Percentiles rank a stretch among this genome's conserved stretches.
These are phyloP conservation scores for Chalciporus piperatus DNA, from an alignment of 768 basidiomycete species.

Conservation along the genomic window DNA sequence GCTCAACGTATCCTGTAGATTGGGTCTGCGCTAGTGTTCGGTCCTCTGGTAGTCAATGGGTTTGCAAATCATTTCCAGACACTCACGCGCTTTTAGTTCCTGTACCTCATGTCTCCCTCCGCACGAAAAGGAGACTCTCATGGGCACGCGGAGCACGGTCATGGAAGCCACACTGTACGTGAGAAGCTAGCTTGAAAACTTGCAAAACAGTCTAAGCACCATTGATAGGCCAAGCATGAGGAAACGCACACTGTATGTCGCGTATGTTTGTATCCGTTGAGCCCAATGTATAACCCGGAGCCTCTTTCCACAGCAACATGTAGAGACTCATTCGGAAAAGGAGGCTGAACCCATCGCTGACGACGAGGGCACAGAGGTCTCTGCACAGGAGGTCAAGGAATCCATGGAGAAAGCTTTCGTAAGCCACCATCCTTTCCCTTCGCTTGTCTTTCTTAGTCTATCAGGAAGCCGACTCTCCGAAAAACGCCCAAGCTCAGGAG, in stretches of 20 bases:
- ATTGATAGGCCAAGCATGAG: slow-evolving; percentile 13
- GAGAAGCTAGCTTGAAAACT: background rate
- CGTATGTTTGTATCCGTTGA: background rate
- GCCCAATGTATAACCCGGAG: background rate
- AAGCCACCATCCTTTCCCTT: slow-evolving; percentile 8
- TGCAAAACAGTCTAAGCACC: slow-evolving; percentile 11
- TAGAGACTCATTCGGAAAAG: slow-evolving; percentile 6
- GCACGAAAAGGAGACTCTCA: slow-evolving; percentile 21
- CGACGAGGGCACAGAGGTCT: slow-evolving; percentile 30
- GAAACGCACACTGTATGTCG: slow-evolving; percentile 19
- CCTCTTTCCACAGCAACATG: slow-evolving; percentile 15
- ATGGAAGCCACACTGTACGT: slow-evolving; percentile 24
- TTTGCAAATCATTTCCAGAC: background rate
- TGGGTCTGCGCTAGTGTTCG: slow-evolving; percentile 32
- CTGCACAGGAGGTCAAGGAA: slow-evolving; percentile 30
- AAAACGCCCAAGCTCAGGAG: slow-evolving; percentile 28
- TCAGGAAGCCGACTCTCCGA: slow-evolving; percentile 33
- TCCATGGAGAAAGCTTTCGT: slow-evolving; percentile 28
- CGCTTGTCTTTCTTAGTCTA: slow-evolving; percentile 2
- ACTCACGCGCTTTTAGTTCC: slow-evolving; percentile 16
- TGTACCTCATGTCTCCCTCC: slow-evolving; percentile 32
- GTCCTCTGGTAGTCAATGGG: slow-evolving; percentile 24
- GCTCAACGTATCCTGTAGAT: slow-evolving; percentile 14
- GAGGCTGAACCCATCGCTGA: slow-evolving; percentile 19
- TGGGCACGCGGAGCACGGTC: slow-evolving; percentile 20